Percentiles rank a stretch among this genome's conserved stretches.
Evolutionary conservation across 129 eudicot genomes (phyloP).

Genomic region (Flaveria ramosissima): DNA sequence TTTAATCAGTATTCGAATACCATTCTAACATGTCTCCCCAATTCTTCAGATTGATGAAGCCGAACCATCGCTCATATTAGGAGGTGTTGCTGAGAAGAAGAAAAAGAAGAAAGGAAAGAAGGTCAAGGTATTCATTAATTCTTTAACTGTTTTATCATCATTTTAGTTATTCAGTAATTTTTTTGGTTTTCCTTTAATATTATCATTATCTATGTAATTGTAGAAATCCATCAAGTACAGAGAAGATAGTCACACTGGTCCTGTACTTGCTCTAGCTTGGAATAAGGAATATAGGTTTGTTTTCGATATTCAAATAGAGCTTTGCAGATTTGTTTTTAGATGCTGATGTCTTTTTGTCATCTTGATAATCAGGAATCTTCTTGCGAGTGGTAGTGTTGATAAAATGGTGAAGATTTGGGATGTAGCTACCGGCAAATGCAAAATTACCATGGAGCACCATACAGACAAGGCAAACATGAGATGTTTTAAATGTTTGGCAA

Average conservation of each 20-base stretch:
- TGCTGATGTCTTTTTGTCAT: conserved; percentile 5
- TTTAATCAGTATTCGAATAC: not conserved
- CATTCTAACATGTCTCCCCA: not conserved
- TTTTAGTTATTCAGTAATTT: not conserved
- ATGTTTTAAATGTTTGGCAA: not conserved
- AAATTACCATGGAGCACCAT: conserved; percentile 81
- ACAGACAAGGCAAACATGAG: conserved; percentile 72
- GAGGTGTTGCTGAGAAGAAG: conserved; percentile 75
- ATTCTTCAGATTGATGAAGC: conserved; percentile 72
- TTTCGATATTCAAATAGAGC: not conserved
- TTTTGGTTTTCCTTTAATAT: not conserved
- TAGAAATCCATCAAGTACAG: conserved; percentile 82
- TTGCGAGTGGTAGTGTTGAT: conserved; percentile 97
- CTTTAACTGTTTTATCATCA: not conserved
- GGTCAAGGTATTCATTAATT: conserved; percentile 31
- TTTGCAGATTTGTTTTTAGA: conserved; percentile 2
- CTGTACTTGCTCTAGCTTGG: conserved; percentile 94
- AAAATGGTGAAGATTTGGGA: conserved; percentile 91
- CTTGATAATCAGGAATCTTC: conserved; percentile 58
- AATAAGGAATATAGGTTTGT: conserved; percentile 76
- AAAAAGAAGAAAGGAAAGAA: conserved; percentile 63
- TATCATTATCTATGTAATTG: not conserved
- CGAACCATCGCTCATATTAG: conserved; percentile 64
- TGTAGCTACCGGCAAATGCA: conserved; percentile 72
- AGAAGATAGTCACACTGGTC: conserved; percentile 89